Evolutionary conservation across 345 rosid genomes (phyloP), one percentile per base, ranked within the genome.

Genomic region (Gossypium raimondii): DNA sequence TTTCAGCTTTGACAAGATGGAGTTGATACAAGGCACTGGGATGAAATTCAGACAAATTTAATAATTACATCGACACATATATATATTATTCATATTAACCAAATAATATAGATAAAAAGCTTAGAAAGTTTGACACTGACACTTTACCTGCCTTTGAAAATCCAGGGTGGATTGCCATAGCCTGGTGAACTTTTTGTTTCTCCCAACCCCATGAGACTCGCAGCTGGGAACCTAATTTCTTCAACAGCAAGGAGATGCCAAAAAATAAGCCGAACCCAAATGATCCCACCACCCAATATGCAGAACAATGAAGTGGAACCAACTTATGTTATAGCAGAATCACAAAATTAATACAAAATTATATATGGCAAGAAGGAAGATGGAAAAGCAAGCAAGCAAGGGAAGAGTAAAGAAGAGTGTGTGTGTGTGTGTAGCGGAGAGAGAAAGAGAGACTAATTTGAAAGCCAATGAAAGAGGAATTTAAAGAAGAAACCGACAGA

Each of bases 11-110:
- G 45, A 95, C 99, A 67, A 95, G 98, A 84, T 95, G 98, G 73
- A 95, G 86, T 80, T 95, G 99, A 74, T 95, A 95, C 83, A 93
- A 83, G 59, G 98, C 99, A 75, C 99, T 95, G 92, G 0, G 72
- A 59, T 13, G n/a, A 58, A 20, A 72, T 10, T 38, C 66, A 51
- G 8, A 75, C 2, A 59, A 62, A 57, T 38, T 44, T 57, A 67
- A 70, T 8, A 34, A 44, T 43, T 43, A 34, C 41, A 34, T 34
- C 41, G 7, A 34, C 41, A 34, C 6, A 5, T 5, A 34, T 34
- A 5, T 34, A 34, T 4, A 27, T 3, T 3, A 27, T 0, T 4
- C 38, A 34, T 34, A 34, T 34, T 34, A 34, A 34, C 14, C 7
- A 18, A 70, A 77, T 11, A 56, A 47, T 58, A 11, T 27, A 25